Percentiles rank a stretch among this genome's conserved stretches.
These are phyloP conservation scores for Pestalotiopsis sp. DNA, from an alignment of 2,329 filamentous ascomycete species.

Conservation along the genomic window DNA sequence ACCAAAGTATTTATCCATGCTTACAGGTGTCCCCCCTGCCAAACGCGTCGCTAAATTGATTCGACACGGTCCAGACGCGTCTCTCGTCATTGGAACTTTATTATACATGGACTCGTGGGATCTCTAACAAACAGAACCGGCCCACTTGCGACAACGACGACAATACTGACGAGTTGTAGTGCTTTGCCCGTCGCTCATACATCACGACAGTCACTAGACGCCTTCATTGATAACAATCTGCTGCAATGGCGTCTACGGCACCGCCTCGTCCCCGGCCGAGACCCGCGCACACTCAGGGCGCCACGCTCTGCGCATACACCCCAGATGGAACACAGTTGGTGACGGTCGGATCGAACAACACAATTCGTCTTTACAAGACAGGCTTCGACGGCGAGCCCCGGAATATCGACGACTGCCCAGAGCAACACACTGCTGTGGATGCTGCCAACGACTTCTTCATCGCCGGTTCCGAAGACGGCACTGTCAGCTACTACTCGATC, in stretches of 20 bases:
- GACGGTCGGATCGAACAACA: constrained; percentile 91
- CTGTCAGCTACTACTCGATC: constrained; percentile 91
- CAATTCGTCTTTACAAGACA: constrained; percentile 88
- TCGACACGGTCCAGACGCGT: constrained; percentile 43
- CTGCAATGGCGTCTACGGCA: constrained; percentile 40
- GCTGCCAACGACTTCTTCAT: constrained; percentile 82
- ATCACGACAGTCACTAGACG: neutral
- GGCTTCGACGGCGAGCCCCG: constrained; percentile 89
- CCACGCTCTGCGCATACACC: constrained; percentile 86
- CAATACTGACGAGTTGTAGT: neutral
- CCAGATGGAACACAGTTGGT: constrained; percentile 84
- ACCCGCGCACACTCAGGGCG: constrained; percentile 80
- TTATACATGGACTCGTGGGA: neutral
- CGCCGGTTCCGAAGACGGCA: constrained; percentile 89
- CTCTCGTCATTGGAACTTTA: constrained; percentile 17
- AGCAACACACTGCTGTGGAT: constrained; percentile 80
- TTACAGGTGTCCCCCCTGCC: neutral
- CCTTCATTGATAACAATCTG: neutral
- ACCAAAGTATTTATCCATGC: neutral
- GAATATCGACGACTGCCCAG: constrained; percentile 88
- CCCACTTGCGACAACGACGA: neutral
- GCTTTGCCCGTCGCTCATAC: neutral
- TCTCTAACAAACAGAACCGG: neutral
- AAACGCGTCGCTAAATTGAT: constrained; percentile 33
- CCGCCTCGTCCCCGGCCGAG: constrained; percentile 59